These are phyloP conservation scores for Penicillium lagena DNA, from an alignment of 495 filamentous ascomycete species.

Conservation along the genomic window DNA sequence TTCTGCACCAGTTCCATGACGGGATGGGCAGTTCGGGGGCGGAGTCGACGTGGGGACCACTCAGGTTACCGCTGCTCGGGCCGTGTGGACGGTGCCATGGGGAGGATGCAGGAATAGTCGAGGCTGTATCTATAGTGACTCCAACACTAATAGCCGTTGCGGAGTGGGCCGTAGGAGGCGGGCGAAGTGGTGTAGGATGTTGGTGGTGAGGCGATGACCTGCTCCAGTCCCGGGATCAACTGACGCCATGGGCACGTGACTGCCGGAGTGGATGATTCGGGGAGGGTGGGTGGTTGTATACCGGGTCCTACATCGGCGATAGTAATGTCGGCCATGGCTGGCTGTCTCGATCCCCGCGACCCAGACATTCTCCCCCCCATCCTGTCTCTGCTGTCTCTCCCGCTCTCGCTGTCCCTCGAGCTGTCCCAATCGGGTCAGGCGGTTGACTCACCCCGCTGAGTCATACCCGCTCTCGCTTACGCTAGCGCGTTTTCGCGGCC, in stretches of 20 bases:
- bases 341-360: too few species aligned
- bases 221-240: conserved; percentile 1
- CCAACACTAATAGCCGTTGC: too few species aligned
- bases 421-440: too few species aligned
- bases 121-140: too few species aligned
- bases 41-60: conserved; percentile 22
- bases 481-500: conserved; percentile 15
- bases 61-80: conserved; percentile 21
- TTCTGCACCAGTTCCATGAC: conserved; percentile 67
- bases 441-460: neutral
- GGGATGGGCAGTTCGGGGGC: conserved; percentile 8
- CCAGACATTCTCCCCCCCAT: too few species aligned
- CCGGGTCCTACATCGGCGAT: too few species aligned
- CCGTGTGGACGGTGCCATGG: conserved; percentile 8
- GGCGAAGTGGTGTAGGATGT: neutral
- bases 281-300: too few species aligned
- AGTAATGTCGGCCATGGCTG: too few species aligned
- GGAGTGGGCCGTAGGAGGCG: too few species aligned
- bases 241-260: conserved; percentile 19
- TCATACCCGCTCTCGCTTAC: conserved; percentile 21
- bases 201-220: conserved; percentile 1
- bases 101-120: neutral
- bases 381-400: too few species aligned
- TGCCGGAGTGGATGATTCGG: neutral
- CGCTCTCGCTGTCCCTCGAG: too few species aligned